Conservation (phyloP, 768 basidiomycete genomes). For the Termitomyces sp. region DNA sequence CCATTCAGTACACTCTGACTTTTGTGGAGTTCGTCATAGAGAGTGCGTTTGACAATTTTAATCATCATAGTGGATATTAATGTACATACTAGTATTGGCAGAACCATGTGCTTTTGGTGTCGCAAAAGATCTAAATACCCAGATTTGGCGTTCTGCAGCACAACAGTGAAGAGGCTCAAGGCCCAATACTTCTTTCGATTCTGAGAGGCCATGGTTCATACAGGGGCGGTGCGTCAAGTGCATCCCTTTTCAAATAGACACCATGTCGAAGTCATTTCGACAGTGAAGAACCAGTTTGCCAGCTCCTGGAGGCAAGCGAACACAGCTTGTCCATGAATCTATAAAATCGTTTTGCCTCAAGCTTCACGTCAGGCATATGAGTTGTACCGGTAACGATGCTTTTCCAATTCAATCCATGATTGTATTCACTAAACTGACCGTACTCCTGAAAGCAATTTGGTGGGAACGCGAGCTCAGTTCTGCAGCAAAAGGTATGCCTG, state of each 20-base stretch:
- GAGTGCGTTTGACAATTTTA: background rate
- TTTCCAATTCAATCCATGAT: background rate
- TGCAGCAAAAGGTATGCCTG: slow-evolving; percentile 38
- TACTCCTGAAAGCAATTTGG: slow-evolving; percentile 35
- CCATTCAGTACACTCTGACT: background rate
- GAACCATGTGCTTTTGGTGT: slow-evolving; percentile 50
- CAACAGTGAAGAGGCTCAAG: slow-evolving; percentile 15
- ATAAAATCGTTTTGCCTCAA: slow-evolving; percentile 59
- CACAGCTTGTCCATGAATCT: slow-evolving; percentile 55
- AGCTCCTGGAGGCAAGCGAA: slow-evolving; percentile 51
- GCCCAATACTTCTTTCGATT: slow-evolving; percentile 57
- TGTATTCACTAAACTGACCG: background rate
- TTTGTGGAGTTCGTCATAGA: background rate
- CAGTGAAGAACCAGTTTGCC: slow-evolving; percentile 27
- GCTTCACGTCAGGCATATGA: slow-evolving; percentile 53
- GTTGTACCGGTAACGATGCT: slow-evolving; percentile 47
- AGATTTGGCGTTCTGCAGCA: too few species aligned
- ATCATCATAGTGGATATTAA: background rate
- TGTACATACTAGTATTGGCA: slow-evolving; percentile 32
- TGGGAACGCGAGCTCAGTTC: slow-evolving; percentile 39
- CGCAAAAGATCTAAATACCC: too few species aligned
- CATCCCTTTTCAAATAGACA: background rate
- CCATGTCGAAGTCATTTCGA: slow-evolving; percentile 67
- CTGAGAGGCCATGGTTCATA: slow-evolving; percentile 59
- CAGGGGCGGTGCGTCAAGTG: slow-evolving; percentile 48